Conservation (phyloP, 192 early-diverging fungal species). For the Geranomyces michiganensis region DNA sequence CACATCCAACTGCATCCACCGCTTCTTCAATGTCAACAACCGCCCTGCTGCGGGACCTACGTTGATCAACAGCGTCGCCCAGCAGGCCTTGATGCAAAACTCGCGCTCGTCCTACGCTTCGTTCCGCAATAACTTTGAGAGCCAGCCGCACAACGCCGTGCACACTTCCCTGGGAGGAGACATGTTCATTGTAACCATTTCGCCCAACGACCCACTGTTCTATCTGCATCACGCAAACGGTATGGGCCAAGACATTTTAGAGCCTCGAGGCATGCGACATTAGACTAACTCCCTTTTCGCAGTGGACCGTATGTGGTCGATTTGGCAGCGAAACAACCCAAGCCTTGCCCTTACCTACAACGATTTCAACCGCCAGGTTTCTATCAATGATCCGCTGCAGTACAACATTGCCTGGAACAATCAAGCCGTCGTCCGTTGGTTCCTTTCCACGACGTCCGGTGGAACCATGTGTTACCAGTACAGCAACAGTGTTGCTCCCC, state of each 20-base stretch:
- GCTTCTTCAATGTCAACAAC: slow-evolving; percentile 15
- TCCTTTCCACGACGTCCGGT: slow-evolving; percentile 17
- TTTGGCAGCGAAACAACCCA: slow-evolving; percentile 42
- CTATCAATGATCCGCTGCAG: slow-evolving; percentile 16
- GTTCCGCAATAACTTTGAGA: slow-evolving; percentile 33
- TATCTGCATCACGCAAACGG: slow-evolving; percentile 43
- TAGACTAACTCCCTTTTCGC: not conserved
- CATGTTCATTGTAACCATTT: slow-evolving; percentile 29
- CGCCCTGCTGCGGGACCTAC: not conserved
- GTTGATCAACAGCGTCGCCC: slow-evolving; percentile 7
- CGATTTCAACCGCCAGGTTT: not conserved
- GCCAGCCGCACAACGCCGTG: slow-evolving; percentile 35
- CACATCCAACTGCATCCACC: slow-evolving; percentile 18
- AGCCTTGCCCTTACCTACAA: slow-evolving; percentile 26
- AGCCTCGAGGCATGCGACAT: not conserved
- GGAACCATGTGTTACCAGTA: slow-evolving; percentile 27
- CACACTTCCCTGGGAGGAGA: slow-evolving; percentile 34
- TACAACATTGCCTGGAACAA: slow-evolving; percentile 3
- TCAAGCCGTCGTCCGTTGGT: slow-evolving; percentile 19
- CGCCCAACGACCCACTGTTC: slow-evolving; percentile 41
- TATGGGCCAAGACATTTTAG: not conserved
- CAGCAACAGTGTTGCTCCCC: slow-evolving; percentile 21
- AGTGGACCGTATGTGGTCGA: slow-evolving; percentile 49
- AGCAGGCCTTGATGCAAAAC: slow-evolving; percentile 10
- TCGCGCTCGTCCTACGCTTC: slow-evolving; percentile 20